A percentile compares a stretch with the other conserved stretches of the same genome.
phyloP scores from a whole-genome alignment of 1,139 yeast species.

The Hanseniaspora uvarum region DNA sequence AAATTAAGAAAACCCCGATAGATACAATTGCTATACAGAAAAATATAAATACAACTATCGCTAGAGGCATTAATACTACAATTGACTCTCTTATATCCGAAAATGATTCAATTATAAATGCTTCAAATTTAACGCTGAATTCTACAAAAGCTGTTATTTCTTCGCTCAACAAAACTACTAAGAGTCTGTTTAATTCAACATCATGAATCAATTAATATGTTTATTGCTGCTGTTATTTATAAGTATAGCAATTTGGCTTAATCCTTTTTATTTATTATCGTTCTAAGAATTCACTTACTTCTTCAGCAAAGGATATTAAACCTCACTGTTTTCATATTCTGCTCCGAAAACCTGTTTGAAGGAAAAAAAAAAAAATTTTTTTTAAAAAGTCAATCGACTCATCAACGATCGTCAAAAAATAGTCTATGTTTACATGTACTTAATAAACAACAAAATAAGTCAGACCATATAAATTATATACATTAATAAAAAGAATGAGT shows the following conservation, averaged over 20 bases:
- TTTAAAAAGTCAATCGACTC: neutral
- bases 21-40: neutral
- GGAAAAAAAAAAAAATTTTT: neutral
- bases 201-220: no score
- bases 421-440: no score
- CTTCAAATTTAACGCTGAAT: neutral
- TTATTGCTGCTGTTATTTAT: no score
- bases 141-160: neutral
- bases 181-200: neutral
- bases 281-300: no score
- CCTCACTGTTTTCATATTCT: no score
- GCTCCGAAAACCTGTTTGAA: no score
- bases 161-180: neutral
- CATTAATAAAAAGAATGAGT: constrained; percentile 20
- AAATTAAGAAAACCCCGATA: neutral
- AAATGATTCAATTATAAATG: neutral
- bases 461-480: neutral
- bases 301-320: no score
- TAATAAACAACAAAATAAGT: neutral
- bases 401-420: neutral
- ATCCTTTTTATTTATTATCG: no score
- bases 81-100: neutral
- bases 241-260: no score
- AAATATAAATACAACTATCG: neutral
- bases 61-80: neutral